Evolutionary conservation across 179 eudicot species (phyloP).

Genomic region (Silene coronaria): DNA sequence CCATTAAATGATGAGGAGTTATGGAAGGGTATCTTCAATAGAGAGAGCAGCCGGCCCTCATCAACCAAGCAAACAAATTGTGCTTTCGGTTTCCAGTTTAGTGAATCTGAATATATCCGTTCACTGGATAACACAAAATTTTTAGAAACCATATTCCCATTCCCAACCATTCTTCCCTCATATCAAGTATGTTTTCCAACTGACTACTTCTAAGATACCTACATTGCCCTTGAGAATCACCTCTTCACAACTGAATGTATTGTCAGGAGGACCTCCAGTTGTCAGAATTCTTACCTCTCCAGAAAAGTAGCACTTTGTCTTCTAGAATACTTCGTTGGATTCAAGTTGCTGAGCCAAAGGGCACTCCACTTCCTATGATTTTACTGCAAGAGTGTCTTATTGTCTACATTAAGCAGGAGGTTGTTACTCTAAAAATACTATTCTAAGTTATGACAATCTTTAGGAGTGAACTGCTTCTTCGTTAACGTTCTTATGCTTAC

Average conservation of each 20-base stretch:
- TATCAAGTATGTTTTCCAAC: conserved; percentile 47
- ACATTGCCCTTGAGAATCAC: neutral
- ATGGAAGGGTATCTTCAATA: conserved; percentile 51
- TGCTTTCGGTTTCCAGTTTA: conserved; percentile 58
- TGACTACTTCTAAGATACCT: neutral
- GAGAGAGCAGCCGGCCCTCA: conserved; percentile 23
- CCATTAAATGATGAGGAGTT: conserved; percentile 77
- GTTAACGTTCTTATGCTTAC: neutral
- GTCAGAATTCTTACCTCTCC: conserved; percentile 81
- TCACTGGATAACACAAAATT: conserved; percentile 42
- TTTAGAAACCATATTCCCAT: conserved; percentile 64
- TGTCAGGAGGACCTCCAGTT: conserved; percentile 65
- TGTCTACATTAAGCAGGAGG: conserved; percentile 84
- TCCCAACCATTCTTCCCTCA: conserved; percentile 83
- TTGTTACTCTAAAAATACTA: conserved; percentile 14
- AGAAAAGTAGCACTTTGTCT: conserved; percentile 75
- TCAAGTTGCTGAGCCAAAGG: conserved; percentile 52
- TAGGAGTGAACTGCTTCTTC: neutral
- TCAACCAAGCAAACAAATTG: conserved; percentile 46
- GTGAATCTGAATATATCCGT: conserved; percentile 50
- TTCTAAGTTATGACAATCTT: neutral
- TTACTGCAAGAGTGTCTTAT: conserved; percentile 83
- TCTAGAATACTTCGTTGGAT: conserved; percentile 81
- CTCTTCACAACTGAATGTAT: conserved; percentile 21
- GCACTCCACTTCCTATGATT: conserved; percentile 65